Percentiles rank a stretch among this genome's conserved stretches.
These are phyloP conservation scores for Pyrenophora graminea DNA, from an alignment of 2,329 filamentous ascomycete species.

Conservation along the genomic window DNA sequence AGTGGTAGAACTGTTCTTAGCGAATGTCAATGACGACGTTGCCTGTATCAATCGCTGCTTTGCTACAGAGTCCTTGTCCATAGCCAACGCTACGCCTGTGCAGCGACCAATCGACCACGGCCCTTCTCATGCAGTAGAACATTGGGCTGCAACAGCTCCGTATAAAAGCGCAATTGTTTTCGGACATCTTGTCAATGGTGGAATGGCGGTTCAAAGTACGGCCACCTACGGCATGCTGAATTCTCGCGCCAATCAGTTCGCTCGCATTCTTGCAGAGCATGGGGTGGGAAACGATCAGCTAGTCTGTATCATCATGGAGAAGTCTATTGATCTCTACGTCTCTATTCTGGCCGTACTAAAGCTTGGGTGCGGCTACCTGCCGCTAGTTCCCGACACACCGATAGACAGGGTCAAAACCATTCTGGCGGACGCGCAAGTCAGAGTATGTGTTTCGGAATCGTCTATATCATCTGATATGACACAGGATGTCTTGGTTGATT, in stretches of 20 bases:
- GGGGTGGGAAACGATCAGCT: conserved; percentile 60
- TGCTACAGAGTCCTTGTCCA: conserved; percentile 39
- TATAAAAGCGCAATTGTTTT: conserved; percentile 68
- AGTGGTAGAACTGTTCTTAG: conserved; percentile 53
- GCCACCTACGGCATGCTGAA: conserved; percentile 71
- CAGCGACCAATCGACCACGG: conserved; percentile 26
- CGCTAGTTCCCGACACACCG: conserved; percentile 74
- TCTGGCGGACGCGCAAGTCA: conserved; percentile 62
- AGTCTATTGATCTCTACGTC: conserved; percentile 72
- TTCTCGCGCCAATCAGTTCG: conserved; percentile 65
- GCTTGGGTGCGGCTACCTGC: conserved; percentile 77
- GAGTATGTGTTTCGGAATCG: conserved; percentile 51
- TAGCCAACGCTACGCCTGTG: conserved; percentile 47
- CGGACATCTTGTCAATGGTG: conserved; percentile 51
- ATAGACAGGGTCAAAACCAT: conserved; percentile 64
- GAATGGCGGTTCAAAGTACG: conserved; percentile 41
- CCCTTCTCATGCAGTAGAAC: conserved; percentile 57
- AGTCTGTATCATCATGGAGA: conserved; percentile 77
- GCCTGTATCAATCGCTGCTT: conserved; percentile 31
- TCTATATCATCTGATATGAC: conserved; percentile 12
- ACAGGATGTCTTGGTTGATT: conserved; percentile 2
- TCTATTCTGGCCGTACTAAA: conserved; percentile 76
- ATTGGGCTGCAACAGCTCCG: conserved; percentile 55
- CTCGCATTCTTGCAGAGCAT: conserved; percentile 56
- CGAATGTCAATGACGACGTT: conserved; percentile 42